A percentile compares a stretch with the other conserved stretches of the same genome.
phyloP scores from a whole-genome alignment of 148 eudicot genomes.

The Fallopia convolvulus region DNA sequence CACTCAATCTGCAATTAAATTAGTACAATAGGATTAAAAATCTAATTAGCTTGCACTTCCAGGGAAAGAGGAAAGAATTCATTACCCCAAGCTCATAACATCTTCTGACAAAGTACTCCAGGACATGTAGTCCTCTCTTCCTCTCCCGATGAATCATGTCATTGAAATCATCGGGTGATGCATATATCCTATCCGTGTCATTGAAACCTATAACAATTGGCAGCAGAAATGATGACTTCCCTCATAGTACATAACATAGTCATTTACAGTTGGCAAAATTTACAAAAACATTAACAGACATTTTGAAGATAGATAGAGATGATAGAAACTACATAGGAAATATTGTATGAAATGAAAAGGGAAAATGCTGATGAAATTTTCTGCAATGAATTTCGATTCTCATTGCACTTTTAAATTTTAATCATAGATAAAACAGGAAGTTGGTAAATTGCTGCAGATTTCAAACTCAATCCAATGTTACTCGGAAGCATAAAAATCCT shows the following conservation, averaged over 20 bases:
- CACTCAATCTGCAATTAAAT: slow-evolving; percentile 54
- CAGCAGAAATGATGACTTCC: background rate
- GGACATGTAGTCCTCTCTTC: slow-evolving; percentile 66
- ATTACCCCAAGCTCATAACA: slow-evolving; percentile 84
- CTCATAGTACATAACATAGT: background rate
- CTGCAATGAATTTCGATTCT: too few species aligned
- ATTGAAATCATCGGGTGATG: slow-evolving; percentile 89
- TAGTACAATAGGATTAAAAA: background rate
- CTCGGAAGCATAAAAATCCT: background rate
- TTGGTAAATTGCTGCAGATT: background rate
- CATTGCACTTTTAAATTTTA: background rate
- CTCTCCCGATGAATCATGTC: slow-evolving; percentile 45
- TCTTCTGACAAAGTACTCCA: slow-evolving; percentile 74
- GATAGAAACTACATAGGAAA: too few species aligned
- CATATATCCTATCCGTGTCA: slow-evolving; percentile 74
- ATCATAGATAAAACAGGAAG: background rate
- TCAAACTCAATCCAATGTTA: background rate
- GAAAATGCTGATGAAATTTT: too few species aligned
- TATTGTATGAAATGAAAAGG: background rate
- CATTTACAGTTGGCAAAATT: background rate
- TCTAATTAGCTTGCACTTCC: background rate
- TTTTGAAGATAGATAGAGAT: background rate
- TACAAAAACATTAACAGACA: background rate
- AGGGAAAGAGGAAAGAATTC: too few species aligned
- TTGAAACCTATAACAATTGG: slow-evolving; percentile 47